Evolutionary conservation across 2,329 filamentous ascomycete species (phyloP).

Genomic region (Penicillium sp.): DNA sequence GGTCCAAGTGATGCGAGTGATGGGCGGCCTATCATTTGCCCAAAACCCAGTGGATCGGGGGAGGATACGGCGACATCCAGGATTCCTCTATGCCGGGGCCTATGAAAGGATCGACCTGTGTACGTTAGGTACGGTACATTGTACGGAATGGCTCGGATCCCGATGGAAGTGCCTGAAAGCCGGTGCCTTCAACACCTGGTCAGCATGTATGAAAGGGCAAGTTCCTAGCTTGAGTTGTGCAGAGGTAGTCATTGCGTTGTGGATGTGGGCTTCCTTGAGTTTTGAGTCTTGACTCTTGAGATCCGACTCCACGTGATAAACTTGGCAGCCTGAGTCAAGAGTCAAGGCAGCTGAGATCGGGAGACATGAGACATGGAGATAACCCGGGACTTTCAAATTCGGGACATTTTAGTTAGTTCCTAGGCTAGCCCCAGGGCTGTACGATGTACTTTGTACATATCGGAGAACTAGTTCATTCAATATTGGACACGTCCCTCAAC

Average conservation of each 20-base stretch:
- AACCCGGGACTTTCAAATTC: neutral
- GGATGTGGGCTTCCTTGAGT: neutral
- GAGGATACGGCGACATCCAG: constrained; percentile 19
- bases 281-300: no score
- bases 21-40: constrained; percentile 8
- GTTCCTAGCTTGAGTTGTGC: neutral
- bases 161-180: constrained; percentile 6
- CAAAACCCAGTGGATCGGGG: constrained; percentile 11
- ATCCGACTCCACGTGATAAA: neutral
- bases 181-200: constrained; percentile 2
- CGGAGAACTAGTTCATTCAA: neutral
- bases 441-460: no score
- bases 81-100: constrained; percentile 18
- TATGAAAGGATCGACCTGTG: constrained; percentile 17
- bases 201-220: neutral
- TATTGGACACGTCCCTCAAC: constrained; percentile 1
- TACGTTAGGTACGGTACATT: constrained; percentile 9
- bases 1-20: constrained; percentile 4
- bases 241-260: no score
- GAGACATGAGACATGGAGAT: neutral
- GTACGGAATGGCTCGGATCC: constrained; percentile 25
- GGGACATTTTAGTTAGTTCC: neutral
- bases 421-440: neutral
- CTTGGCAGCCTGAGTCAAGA: neutral
- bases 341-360: neutral